Base-by-base conservation (phyloP, 2,329 filamentous ascomycete species). In the Aspergillus fischeri region DNA sequence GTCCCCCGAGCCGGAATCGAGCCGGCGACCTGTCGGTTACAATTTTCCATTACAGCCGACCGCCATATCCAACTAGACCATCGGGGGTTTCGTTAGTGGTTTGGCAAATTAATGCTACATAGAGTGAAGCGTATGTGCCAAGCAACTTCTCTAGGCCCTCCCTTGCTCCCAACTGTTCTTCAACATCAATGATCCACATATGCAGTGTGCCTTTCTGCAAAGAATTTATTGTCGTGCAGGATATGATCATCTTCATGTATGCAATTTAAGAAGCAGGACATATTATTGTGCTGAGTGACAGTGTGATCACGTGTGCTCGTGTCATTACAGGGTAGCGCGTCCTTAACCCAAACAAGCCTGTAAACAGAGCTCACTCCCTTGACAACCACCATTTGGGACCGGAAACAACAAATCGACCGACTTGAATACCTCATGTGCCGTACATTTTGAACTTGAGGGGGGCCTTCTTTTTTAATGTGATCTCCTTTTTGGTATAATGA, bases 341-440 rank as follows among this genome's bases (percentile, higher is more conserved):
- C 54, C 52, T 44, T 27, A 49, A 63, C 56, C 64, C 58, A 65
- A 65, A 66, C 63, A 65, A 63, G 49, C 54, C 29, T 49, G 60
- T 66, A 66, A 66, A 66, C 64, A 66, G 52, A 55, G 51, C 32
- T 17, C 38, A 50, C 28, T 47, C 28, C 38, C 27, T 45, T 24
- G 20, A 24, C 21, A 47, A 24, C 44, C 21, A 47, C 44, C 21
- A 25, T 11, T 6, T 7, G 21, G 10, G 20, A 47, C 44, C 11
- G 11, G 4, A 6, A 47, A 3, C 10, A 24, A 21, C 44, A 14
- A 21, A 14, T 5, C 4, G 21, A 24, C 21, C 10, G 14, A 27
- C 24, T 47, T 47, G 21, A 3, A 25, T 47, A 47, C 14, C 44
- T 47, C 11, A 47, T 47, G 21, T 27, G 14, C 44, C 21, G 7